Percentiles rank a stretch among this genome's conserved stretches.
Conservation (phyloP, 306 rosid species). For the barrel medic (Medicago truncatula) region DNA sequence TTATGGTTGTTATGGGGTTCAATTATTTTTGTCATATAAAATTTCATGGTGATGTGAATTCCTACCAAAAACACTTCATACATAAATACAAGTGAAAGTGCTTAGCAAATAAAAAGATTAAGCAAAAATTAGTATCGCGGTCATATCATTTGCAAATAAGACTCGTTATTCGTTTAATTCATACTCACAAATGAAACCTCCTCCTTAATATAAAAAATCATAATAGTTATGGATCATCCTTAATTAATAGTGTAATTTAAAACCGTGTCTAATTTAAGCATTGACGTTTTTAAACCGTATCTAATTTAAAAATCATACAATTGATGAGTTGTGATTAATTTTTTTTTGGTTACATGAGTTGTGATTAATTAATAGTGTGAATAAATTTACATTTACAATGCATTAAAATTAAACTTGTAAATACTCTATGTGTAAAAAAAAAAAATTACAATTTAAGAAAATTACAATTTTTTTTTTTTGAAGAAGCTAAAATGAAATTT, state of each 20-base stretch:
- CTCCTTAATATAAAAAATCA: no score
- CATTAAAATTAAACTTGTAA: no score
- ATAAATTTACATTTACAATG: no score
- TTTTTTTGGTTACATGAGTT: no score
- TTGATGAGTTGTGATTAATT: background rate
- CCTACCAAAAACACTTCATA: slow-evolving; percentile 24
- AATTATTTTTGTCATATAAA: slow-evolving; percentile 43
- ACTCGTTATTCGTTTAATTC: background rate
- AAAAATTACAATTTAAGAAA: no score
- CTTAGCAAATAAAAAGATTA: background rate
- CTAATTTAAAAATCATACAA: background rate
- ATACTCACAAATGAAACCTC: slow-evolving; percentile 25
- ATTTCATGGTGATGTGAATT: slow-evolving; percentile 1
- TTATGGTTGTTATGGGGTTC: slow-evolving; percentile 21
- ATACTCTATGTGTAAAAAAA: no score
- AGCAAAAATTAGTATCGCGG: background rate
- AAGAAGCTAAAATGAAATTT: no score
- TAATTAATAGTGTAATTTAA: no score
- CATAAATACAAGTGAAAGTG: background rate
- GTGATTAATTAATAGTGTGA: background rate
- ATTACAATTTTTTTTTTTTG: no score
- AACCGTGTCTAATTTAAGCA: no score
- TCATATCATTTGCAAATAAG: slow-evolving; percentile 1
- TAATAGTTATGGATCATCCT: no score
- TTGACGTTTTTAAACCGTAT: no score